phyloP scores from a whole-genome alignment of 805 yeast species.

The Lipomyces chichibuensis region DNA sequence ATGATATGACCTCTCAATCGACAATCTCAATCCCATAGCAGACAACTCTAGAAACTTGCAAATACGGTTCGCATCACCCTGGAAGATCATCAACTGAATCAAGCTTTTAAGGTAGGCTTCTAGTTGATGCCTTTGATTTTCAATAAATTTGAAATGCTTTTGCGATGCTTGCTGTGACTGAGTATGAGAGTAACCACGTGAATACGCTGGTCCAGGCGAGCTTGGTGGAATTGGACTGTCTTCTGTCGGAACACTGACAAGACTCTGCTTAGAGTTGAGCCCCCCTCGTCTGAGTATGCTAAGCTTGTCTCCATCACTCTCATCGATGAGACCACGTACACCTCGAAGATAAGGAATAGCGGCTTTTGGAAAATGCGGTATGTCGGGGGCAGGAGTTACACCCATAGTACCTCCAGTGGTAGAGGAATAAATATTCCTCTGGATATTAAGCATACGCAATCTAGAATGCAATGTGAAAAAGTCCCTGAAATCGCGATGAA shows the following conservation, averaged over 20 bases:
- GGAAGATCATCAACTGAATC: slow-evolving; percentile 60
- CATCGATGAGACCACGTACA: slow-evolving; percentile 26
- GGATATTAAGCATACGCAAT: slow-evolving; percentile 57
- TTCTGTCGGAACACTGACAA: slow-evolving; percentile 4
- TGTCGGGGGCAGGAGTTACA: slow-evolving; percentile 38
- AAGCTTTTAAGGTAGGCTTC: slow-evolving; percentile 70
- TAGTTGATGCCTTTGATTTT: slow-evolving; percentile 46
- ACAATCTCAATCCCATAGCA: slow-evolving; percentile 78
- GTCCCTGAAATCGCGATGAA: slow-evolving; percentile 72
- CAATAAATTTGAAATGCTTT: slow-evolving; percentile 23
- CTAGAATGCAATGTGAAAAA: slow-evolving; percentile 70
- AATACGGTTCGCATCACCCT: slow-evolving; percentile 79
- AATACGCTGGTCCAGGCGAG: slow-evolving; percentile 1
- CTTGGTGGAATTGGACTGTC: slow-evolving; percentile 6
- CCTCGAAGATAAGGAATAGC: slow-evolving; percentile 38
- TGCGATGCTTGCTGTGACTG: slow-evolving; percentile 1
- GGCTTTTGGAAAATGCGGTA: slow-evolving; percentile 51
- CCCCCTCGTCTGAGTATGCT: background rate
- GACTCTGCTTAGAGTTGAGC: slow-evolving; percentile 11
- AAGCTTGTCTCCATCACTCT: slow-evolving; percentile 2
- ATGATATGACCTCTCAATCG: slow-evolving; percentile 76
- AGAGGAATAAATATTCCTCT: slow-evolving; percentile 20
- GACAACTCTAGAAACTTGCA: slow-evolving; percentile 90
- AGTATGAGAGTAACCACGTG: background rate
- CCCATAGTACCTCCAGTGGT: slow-evolving; percentile 37